Percentiles rank a stretch among this genome's conserved stretches.
These are phyloP conservation scores for Calocera viscosa DNA, from an alignment of 768 basidiomycete genomes.

Conservation along the genomic window DNA sequence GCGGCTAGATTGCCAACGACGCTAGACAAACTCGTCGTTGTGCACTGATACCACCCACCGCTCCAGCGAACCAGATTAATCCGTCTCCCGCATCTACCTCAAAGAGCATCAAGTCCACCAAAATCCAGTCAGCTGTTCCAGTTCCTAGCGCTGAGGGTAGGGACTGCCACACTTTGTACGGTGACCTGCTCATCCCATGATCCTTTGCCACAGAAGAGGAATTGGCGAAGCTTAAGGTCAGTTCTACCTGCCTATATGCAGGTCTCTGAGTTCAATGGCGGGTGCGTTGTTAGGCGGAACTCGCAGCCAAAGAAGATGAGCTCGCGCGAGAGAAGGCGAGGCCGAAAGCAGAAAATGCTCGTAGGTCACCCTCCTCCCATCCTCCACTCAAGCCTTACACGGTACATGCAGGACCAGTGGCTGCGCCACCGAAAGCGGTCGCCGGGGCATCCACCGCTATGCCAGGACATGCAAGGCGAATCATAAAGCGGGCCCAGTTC, in stretches of 20 bases:
- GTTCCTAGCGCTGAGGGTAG: no score
- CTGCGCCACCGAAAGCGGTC: not conserved
- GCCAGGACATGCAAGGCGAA: not conserved
- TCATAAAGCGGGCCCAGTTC: not conserved
- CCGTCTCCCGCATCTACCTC: not conserved
- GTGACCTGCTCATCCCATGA: not conserved
- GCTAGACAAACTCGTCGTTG: not conserved
- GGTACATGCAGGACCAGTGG: not conserved
- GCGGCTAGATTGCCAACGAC: not conserved
- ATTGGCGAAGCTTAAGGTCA: not conserved
- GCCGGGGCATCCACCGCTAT: not conserved
- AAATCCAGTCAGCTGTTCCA: not conserved
- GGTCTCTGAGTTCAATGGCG: not conserved
- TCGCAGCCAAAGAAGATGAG: not conserved
- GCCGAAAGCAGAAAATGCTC: not conserved
- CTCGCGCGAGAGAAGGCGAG: not conserved
- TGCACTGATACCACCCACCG: not conserved
- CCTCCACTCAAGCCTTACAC: not conserved
- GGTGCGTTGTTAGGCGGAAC: not conserved
- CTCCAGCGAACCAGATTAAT: not conserved
- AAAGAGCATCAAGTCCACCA: not conserved
- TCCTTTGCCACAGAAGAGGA: not conserved
- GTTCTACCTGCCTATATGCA: not conserved
- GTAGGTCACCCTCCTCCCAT: not conserved
- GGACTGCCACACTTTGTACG: not conserved